phyloP scores from a whole-genome alignment of 2,329 filamentous ascomycete genomes.

The Fusarium sp. region DNA sequence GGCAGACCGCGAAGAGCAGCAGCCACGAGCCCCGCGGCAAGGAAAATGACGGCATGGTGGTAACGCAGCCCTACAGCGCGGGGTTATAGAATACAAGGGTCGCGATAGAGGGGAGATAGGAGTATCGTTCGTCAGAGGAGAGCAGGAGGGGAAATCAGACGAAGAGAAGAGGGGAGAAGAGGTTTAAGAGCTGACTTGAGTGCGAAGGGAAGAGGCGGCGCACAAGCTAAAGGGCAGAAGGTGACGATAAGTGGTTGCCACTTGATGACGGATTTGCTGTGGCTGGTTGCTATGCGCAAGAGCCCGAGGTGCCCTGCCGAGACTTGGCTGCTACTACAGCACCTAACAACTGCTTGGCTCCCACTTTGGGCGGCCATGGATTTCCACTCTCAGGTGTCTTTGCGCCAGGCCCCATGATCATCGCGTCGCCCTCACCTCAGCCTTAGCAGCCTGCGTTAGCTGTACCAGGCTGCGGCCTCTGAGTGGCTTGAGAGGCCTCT shows the following conservation, averaged over 20 bases:
- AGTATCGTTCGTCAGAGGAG: neutral
- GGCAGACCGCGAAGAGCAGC: slow-evolving; percentile 60
- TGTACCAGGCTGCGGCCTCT: neutral
- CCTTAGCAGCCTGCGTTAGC: slow-evolving; percentile 11
- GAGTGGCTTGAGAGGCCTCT: slow-evolving; percentile 33
- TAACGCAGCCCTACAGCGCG: slow-evolving; percentile 42
- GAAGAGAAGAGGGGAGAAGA: neutral
- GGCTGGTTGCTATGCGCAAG: slow-evolving; percentile 28
- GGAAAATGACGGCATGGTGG: slow-evolving; percentile 60
- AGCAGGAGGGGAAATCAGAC: neutral
- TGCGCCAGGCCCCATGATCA: neutral
- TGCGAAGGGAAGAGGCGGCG: slow-evolving; percentile 14
- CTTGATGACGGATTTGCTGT: slow-evolving; percentile 44
- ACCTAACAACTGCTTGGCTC: neutral
- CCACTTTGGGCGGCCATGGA: slow-evolving; percentile 3
- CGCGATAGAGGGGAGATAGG: slow-evolving; percentile 1
- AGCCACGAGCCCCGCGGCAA: slow-evolving; percentile 63
- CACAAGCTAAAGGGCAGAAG: slow-evolving; percentile 19
- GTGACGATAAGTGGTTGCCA: slow-evolving; percentile 36
- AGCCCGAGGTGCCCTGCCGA: neutral
- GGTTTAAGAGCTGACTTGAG: slow-evolving; percentile 23
- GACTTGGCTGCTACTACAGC: slow-evolving; percentile 10
- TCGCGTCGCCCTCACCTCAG: neutral
- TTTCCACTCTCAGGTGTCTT: slow-evolving; percentile 24
- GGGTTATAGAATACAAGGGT: slow-evolving; percentile 24